phyloP scores from a whole-genome alignment of 2,329 filamentous ascomycete species.

The Keithomyces neogunnii region DNA sequence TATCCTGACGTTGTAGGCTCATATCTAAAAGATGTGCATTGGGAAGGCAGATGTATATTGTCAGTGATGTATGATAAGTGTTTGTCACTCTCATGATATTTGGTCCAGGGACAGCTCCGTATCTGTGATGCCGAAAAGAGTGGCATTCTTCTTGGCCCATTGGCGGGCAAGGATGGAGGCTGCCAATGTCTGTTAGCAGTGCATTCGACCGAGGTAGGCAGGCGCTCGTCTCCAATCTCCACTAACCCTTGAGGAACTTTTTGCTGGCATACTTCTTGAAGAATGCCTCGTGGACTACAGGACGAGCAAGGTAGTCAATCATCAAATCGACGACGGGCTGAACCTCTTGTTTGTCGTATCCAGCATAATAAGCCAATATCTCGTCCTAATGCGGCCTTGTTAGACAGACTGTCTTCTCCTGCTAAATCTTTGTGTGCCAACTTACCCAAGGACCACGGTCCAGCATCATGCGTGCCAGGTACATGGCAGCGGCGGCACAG shows the following conservation, averaged over 20 bases:
- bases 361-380: conserved; percentile 82
- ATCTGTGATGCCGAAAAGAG: conserved; percentile 45
- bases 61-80: neutral
- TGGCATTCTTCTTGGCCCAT: conserved; percentile 81
- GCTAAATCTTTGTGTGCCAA: conserved; percentile 12
- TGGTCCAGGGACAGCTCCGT: conserved; percentile 42
- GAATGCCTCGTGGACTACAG: conserved; percentile 90
- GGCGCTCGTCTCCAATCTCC: neutral
- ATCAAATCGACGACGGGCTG: conserved; percentile 87
- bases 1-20: conserved; percentile 10
- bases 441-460: conserved; percentile 86
- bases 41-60: conserved; percentile 3
- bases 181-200: conserved; percentile 27
- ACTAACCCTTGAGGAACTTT: conserved; percentile 94
- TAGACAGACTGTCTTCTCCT: conserved; percentile 14
- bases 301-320: conserved; percentile 90
- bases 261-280: conserved; percentile 99
- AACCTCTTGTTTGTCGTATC: conserved; percentile 88
- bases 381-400: conserved; percentile 50
- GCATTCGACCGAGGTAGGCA: neutral
- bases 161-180: conserved; percentile 85
- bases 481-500: conserved; percentile 89
- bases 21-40: conserved; percentile 16
- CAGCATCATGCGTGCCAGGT: conserved; percentile 81
- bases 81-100: conserved; percentile 20